These are phyloP conservation scores for Rhizomucor miehei DNA, from an alignment of 371 early-diverging fungal species.

Conservation along the genomic window DNA sequence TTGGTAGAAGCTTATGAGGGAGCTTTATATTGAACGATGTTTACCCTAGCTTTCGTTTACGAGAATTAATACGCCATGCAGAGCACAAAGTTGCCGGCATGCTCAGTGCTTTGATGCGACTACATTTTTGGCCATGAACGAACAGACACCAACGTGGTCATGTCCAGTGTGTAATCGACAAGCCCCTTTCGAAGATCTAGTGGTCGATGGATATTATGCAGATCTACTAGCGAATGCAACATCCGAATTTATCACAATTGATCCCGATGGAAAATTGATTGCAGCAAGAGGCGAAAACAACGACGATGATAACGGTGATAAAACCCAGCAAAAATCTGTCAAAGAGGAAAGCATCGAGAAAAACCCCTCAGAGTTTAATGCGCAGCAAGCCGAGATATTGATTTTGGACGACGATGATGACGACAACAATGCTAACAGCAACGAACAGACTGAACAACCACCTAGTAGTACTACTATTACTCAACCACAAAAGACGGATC, in stretches of 20 bases:
- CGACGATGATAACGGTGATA: background rate
- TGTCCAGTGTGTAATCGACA: conserved; percentile 70
- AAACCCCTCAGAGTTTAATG: conserved; percentile 6
- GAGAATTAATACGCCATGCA: conserved; percentile 63
- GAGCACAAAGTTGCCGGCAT: conserved; percentile 62
- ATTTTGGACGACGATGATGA: conserved; percentile 20
- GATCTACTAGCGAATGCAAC: conserved; percentile 56
- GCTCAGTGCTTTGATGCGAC: conserved; percentile 75
- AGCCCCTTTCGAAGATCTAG: conserved; percentile 61
- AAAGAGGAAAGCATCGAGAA: conserved; percentile 12
- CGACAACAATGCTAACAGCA: conserved; percentile 9
- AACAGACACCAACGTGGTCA: conserved; percentile 66
- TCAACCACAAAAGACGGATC: background rate
- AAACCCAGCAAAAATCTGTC: conserved; percentile 9
- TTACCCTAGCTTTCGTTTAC: conserved; percentile 53
- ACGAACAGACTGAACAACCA: too few species aligned
- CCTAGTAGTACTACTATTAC: background rate
- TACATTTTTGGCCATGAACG: conserved; percentile 68
- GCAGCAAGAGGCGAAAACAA: conserved; percentile 27
- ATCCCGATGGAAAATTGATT: conserved; percentile 57
- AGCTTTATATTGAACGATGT: background rate
- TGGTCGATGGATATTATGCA: conserved; percentile 66
- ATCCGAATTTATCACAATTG: conserved; percentile 53
- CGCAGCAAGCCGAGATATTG: background rate
- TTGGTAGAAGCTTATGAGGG: background rate